phyloP scores from a whole-genome alignment of 306 rosid species.

The Glycine soja region DNA sequence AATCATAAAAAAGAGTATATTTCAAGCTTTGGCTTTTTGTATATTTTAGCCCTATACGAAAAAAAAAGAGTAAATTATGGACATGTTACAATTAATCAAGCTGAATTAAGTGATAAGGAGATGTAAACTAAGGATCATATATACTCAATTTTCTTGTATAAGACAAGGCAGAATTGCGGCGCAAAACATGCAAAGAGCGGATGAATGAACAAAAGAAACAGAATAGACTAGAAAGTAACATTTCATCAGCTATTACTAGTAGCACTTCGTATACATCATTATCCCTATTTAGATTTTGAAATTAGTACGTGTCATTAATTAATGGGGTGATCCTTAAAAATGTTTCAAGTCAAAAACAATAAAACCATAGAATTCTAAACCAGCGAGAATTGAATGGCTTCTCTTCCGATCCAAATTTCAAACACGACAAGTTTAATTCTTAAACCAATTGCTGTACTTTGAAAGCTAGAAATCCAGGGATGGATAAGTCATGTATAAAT shows the following conservation, averaged over 20 bases:
- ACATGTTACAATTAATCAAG: not conserved
- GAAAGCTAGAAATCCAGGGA: conserved; percentile 24
- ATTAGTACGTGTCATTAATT: not conserved
- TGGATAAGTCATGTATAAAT: conserved; percentile 1
- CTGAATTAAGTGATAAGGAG: conserved; percentile 19
- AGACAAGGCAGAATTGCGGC: conserved; percentile 56
- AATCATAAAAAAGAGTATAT: not conserved
- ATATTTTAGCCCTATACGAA: not conserved
- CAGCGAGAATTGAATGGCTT: not conserved
- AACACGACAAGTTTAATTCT: conserved; percentile 32
- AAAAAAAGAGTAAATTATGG: not conserved
- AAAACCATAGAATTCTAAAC: not conserved
- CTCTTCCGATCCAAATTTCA: conserved; percentile 37
- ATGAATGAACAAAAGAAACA: conserved; percentile 26
- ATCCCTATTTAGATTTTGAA: not conserved
- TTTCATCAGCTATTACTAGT: conserved; percentile 28
- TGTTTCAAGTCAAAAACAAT: conserved; percentile 4
- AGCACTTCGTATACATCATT: not conserved
- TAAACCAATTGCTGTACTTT: conserved; percentile 22
- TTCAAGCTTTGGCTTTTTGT: not conserved
- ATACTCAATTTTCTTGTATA: not conserved
- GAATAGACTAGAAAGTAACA: conserved; percentile 24
- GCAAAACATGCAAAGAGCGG: conserved; percentile 50
- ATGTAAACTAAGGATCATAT: not conserved
- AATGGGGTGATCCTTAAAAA: not conserved